Evolutionary conservation across 176 grass and related monocot species (phyloP), one percentile per base, ranked within the genome.

Genomic region (Avena insularis): DNA sequence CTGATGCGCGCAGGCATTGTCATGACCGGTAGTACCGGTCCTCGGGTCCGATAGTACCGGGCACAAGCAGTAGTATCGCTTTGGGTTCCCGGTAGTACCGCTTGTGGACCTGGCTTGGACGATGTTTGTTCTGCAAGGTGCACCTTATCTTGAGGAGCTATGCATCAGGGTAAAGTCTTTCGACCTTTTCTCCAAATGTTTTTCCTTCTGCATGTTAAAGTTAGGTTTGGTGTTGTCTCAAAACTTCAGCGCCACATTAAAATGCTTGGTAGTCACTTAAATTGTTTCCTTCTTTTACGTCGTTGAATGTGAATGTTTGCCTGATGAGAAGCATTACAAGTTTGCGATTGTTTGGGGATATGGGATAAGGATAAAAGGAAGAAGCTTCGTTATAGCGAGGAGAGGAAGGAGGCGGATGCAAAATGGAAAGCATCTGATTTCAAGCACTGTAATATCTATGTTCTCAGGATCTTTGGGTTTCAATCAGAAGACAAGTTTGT

Each of bases 401-500:
- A 43, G 40, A 43, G 40, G 40, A 43, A 43, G 40, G 40, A 43
- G 5, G 40, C 40, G 40, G 40, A 43, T 43, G 40, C 40, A 6
- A 43, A 43, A 43, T 43, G 40, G 40, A 6, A 43, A 43, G 21
- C 60, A 25, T 27, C 21, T 25, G 21, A 12, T 25, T 63, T 63
- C n/a, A 63, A 63, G 60, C 21, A 82, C 79, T 63, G 31, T 2
- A 82, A 68, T 15, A 47, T 82, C 2, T 31, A 47, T 12, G 63
- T 68, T 15, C 79, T 69, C 16, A 68, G 12, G 50, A 82, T 82
- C 0, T 82, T 82, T 20, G 61, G 79, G 29, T 82, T 82, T 53
- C 47, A 31, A 49, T 19, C 16, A 3, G 46, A 82, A 53, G 79
- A 36, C 16, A 68, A 53, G 4, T 82, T 63, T 63, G n/a, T 63